Conservation (phyloP, 768 basidiomycete genomes). For the Xerocomus brunneocitrinus region DNA sequence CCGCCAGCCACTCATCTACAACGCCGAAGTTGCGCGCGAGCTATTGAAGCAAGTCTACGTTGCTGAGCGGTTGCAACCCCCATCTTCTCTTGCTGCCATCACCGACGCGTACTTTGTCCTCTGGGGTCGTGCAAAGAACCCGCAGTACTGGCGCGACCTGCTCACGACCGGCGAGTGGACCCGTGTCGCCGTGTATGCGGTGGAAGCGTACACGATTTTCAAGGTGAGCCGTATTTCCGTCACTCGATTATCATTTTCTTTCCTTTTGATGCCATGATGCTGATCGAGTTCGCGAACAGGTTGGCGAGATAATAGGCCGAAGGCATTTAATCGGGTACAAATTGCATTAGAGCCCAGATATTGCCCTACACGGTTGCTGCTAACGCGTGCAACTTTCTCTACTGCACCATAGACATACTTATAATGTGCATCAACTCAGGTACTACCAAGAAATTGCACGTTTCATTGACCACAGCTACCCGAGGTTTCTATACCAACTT, state of each 20-base stretch:
- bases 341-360: slow-evolving; percentile 41
- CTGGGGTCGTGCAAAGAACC: slow-evolving; percentile 55
- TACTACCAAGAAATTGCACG: neutral
- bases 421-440: slow-evolving; percentile 1
- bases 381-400: neutral
- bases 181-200: slow-evolving; percentile 65
- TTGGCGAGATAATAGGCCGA: slow-evolving; percentile 85
- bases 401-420: slow-evolving; percentile 10
- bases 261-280: neutral
- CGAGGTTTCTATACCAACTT: neutral
- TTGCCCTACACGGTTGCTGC: neutral
- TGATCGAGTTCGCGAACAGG: slow-evolving; percentile 34
- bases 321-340: slow-evolving; percentile 79
- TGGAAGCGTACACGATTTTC: slow-evolving; percentile 90
- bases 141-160: slow-evolving; percentile 58
- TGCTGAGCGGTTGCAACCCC: slow-evolving; percentile 60
- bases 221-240: slow-evolving; percentile 45
- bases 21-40: slow-evolving; percentile 72
- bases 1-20: slow-evolving; percentile 73
- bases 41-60: slow-evolving; percentile 71
- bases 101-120: slow-evolving; percentile 59
- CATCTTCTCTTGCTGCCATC: slow-evolving; percentile 50
- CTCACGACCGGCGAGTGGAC: slow-evolving; percentile 61
- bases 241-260: neutral
- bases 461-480: neutral